Percentiles rank a stretch among this genome's conserved stretches.
These are phyloP conservation scores for Quercus berberidifolia DNA, from an alignment of 306 rosid species.

Conservation along the genomic window DNA sequence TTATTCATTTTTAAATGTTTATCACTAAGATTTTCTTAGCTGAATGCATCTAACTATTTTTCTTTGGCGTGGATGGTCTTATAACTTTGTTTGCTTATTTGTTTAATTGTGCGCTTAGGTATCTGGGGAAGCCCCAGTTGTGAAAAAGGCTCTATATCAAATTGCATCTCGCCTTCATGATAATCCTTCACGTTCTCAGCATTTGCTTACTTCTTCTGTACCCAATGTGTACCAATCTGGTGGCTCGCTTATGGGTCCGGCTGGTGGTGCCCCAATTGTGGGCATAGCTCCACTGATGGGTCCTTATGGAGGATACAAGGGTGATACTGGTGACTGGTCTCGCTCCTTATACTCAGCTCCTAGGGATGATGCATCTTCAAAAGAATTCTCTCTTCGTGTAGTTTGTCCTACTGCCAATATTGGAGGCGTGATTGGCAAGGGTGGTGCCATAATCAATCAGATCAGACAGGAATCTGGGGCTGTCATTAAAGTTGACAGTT, in stretches of 20 bases:
- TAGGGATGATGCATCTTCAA: conserved; percentile 75
- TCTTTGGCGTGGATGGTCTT: background rate
- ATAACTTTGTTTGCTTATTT: conserved; percentile 4
- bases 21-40: background rate
- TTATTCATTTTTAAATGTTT: background rate
- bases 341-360: conserved; percentile 91
- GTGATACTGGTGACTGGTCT: conserved; percentile 85
- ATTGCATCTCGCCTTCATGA: conserved; percentile 88
- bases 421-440: conserved; percentile 99
- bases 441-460: conserved; percentile 89
- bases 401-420: conserved; percentile 85
- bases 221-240: conserved; percentile 52
- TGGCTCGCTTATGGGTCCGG: conserved; percentile 71
- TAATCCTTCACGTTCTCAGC: conserved; percentile 91
- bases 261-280: conserved; percentile 71
- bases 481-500: conserved; percentile 90
- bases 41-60: background rate
- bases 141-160: conserved; percentile 75
- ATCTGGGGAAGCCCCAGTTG: conserved; percentile 76
- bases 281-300: conserved; percentile 82
- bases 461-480: conserved; percentile 96
- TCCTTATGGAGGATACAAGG: conserved; percentile 84
- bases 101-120: conserved; percentile 49
- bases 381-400: conserved; percentile 81
- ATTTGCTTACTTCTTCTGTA: conserved; percentile 69